Evolutionary conservation across 495 filamentous ascomycete species (phyloP).

Genomic region (Hypoxylon subgilvum): DNA sequence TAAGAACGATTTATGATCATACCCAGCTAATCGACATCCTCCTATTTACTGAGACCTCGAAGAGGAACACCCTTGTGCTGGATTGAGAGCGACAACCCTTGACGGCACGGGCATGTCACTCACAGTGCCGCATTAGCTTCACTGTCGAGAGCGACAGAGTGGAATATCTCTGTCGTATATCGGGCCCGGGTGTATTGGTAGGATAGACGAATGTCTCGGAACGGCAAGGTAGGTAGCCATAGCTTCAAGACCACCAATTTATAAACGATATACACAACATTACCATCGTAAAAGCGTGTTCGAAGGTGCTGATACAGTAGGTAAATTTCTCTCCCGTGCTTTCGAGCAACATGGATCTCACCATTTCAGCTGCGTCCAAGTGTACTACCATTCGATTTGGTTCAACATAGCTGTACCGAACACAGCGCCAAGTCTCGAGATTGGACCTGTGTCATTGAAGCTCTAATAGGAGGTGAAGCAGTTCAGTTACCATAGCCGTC

Average conservation of each 20-base stretch:
- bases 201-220: not conserved
- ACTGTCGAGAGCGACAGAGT: not conserved
- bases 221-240: slow-evolving; percentile 6
- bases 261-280: not conserved
- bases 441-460: too few relatives aligned
- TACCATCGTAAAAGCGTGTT: too few relatives aligned
- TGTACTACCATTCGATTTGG: not conserved
- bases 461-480: too few relatives aligned
- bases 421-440: slow-evolving; percentile 12
- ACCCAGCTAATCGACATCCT: slow-evolving; percentile 14
- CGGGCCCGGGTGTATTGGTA: slow-evolving; percentile 12
- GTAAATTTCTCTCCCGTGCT: not conserved
- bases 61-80: not conserved
- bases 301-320: too few relatives aligned
- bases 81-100: not conserved
- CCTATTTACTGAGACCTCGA: not conserved
- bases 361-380: not conserved
- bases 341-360: not conserved
- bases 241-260: not conserved
- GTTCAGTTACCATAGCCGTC: not conserved
- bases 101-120: not conserved
- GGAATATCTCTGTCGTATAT: slow-evolving; percentile 4
- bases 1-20: slow-evolving; percentile 13
- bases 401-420: too few relatives aligned
- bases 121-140: slow-evolving; percentile 21